Evolutionary conservation across 345 rosid genomes (phyloP).

Genomic region (Rhodamnia rubescens): DNA sequence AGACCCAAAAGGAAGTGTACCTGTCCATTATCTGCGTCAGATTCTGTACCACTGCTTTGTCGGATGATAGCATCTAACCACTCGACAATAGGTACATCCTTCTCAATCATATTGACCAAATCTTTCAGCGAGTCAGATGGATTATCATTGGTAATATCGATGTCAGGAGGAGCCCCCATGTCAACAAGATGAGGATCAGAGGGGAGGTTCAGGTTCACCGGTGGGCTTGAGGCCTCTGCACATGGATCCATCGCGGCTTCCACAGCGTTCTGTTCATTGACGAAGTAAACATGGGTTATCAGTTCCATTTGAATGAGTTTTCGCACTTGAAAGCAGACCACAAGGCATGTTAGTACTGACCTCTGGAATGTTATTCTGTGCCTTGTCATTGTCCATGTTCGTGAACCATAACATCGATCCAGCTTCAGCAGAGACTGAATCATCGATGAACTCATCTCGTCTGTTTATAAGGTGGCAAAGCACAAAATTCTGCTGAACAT

Average conservation of each 20-base stretch:
- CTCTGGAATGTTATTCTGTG: background rate
- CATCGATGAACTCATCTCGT: background rate
- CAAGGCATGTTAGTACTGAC: background rate
- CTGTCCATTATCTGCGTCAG: background rate
- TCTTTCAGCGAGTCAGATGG: background rate
- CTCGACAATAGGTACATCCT: background rate
- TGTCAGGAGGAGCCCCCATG: background rate
- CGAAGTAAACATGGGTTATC: no score
- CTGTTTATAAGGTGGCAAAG: background rate
- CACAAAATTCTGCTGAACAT: background rate
- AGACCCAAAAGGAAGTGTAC: background rate
- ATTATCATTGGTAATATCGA: background rate
- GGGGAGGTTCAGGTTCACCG: background rate
- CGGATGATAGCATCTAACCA: accelerated
- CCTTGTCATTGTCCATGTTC: background rate
- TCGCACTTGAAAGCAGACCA: background rate
- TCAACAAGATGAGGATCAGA: background rate
- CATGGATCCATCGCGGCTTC: background rate
- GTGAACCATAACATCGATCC: background rate
- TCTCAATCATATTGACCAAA: background rate
- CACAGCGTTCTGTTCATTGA: background rate
- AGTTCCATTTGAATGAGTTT: background rate
- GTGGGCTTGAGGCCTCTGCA: background rate
- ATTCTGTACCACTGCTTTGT: background rate
- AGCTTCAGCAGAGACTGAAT: background rate